phyloP scores from a whole-genome alignment of 306 rosid species.

The Castanopsis chinensis region DNA sequence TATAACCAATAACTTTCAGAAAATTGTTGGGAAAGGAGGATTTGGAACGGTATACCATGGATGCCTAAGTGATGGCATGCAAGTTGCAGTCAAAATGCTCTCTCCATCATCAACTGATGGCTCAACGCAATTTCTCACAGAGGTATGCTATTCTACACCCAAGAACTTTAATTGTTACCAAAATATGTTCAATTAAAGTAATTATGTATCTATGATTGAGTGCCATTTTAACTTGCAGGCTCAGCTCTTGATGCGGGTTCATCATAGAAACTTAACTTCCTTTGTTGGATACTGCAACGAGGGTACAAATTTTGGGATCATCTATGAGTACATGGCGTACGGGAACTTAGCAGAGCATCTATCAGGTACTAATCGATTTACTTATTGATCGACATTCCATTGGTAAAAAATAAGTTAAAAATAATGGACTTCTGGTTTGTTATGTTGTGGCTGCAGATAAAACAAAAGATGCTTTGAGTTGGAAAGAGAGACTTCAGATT shows the following conservation, averaged over 20 bases:
- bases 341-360: not conserved
- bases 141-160: constrained; percentile 30
- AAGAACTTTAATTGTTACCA: too few species aligned
- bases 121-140: constrained; percentile 44
- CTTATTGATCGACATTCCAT: not conserved
- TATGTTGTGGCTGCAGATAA: not conserved
- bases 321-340: not conserved
- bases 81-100: constrained; percentile 64
- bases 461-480: constrained; percentile 11
- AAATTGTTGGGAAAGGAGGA: constrained; percentile 55
- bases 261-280: constrained; percentile 50
- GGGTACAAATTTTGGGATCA: not conserved
- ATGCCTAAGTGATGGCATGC: constrained; percentile 25
- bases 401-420: not conserved
- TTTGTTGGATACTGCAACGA: constrained; percentile 33
- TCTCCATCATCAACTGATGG: constrained; percentile 33
- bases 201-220: not conserved
- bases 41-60: constrained; percentile 58
- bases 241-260: constrained; percentile 43
- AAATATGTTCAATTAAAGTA: too few species aligned
- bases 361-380: not conserved
- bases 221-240: constrained; percentile 26
- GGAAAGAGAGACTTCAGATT: constrained; percentile 23
- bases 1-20: constrained; percentile 43
- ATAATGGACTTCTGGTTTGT: not conserved